A percentile compares a stretch with the other conserved stretches of the same genome.
Conservation (phyloP, 1,139 yeast species). For the Magnusiomyces tetraspermus region DNA sequence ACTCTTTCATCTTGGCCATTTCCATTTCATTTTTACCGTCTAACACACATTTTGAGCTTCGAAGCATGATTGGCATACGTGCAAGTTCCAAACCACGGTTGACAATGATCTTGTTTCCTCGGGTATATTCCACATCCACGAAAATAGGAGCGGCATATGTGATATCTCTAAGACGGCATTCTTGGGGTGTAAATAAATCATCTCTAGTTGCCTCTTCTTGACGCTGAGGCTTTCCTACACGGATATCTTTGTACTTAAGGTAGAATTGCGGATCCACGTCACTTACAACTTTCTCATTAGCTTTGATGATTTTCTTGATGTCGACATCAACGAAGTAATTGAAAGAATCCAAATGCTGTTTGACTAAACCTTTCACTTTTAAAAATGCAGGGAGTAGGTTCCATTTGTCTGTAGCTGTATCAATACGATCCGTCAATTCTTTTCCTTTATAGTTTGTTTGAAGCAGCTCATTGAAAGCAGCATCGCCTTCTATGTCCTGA, state of each 20-base stretch:
- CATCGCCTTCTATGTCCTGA: constrained; percentile 13
- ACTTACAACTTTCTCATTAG: constrained; percentile 78
- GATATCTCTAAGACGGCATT: constrained; percentile 88
- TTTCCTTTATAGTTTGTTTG: constrained; percentile 82
- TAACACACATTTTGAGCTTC: constrained; percentile 83
- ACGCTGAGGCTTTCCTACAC: constrained; percentile 54
- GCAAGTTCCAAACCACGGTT: constrained; percentile 91
- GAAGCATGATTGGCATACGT: constrained; percentile 94
- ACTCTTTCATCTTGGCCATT: constrained; percentile 86
- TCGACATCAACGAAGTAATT: constrained; percentile 92
- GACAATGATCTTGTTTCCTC: constrained; percentile 85
- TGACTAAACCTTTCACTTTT: constrained; percentile 90
- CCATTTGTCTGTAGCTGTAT: constrained; percentile 91
- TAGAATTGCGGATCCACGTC: constrained; percentile 98
- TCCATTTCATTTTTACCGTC: constrained; percentile 66
- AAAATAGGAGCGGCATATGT: constrained; percentile 94
- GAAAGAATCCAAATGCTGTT: constrained; percentile 94
- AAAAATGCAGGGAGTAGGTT: constrained; percentile 88
- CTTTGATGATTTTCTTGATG: constrained; percentile 79
- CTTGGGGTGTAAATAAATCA: constrained; percentile 72
- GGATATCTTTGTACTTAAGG: constrained; percentile 78
- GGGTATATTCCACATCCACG: constrained; percentile 93
- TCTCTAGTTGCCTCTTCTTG: constrained; percentile 40
- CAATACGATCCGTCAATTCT: constrained; percentile 73
- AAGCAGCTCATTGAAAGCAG: constrained; percentile 56